These are phyloP conservation scores for Chernovozyma aurita DNA, from an alignment of 1,139 yeast species.

Conservation along the genomic window DNA sequence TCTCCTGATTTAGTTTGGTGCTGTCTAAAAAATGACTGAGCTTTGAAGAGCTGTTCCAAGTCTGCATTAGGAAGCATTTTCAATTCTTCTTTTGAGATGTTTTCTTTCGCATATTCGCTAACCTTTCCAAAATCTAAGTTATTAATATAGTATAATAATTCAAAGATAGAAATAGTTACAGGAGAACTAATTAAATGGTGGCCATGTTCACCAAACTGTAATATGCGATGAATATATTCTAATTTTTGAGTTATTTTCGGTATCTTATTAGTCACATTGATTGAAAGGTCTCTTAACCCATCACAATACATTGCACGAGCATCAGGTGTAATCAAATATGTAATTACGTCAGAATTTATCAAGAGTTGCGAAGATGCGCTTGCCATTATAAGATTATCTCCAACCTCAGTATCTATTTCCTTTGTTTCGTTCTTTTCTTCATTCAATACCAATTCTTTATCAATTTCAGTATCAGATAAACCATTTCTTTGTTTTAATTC, in stretches of 20 bases:
- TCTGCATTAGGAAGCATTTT: not conserved
- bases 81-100: not conserved
- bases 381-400: constrained; percentile 30
- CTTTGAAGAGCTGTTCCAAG: not conserved
- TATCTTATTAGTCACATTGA: constrained; percentile 28
- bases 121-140: constrained; percentile 10
- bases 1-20: constrained; percentile 13
- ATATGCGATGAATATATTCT: constrained; percentile 48
- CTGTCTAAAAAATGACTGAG: not conserved
- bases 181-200: constrained; percentile 32
- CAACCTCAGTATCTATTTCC: constrained; percentile 7
- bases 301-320: constrained; percentile 31
- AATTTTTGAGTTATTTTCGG: constrained; percentile 35
- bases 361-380: constrained; percentile 37
- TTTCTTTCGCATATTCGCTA: not conserved
- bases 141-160: constrained; percentile 35
- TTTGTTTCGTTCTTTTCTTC: not conserved
- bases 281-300: constrained; percentile 26
- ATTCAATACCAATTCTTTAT: not conserved
- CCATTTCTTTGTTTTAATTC: constrained; percentile 3
- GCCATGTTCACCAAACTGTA: constrained; percentile 46
- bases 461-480: not conserved
- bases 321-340: constrained; percentile 31
- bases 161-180: constrained; percentile 46
- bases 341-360: constrained; percentile 33